Conservation (phyloP, 805 yeast species). For the Metschnikowia continentalis region DNA sequence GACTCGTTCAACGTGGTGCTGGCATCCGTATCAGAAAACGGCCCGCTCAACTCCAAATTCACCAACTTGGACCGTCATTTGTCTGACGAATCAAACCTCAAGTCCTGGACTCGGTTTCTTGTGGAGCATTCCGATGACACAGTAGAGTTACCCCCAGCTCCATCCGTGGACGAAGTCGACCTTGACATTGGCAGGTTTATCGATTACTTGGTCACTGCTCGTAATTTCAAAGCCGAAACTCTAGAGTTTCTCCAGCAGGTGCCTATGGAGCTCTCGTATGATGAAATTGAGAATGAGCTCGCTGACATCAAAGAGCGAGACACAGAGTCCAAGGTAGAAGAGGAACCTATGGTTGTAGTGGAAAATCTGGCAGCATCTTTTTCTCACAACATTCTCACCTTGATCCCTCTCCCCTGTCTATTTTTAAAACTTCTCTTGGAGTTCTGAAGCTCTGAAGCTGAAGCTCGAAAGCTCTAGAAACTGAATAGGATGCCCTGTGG, state of each 20-base stretch:
- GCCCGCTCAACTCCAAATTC: conserved; percentile 22
- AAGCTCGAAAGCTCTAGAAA: too few species aligned
- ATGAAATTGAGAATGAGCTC: conserved; percentile 36
- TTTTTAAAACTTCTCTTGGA: not conserved
- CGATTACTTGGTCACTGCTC: conserved; percentile 23
- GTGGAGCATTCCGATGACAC: conserved; percentile 16
- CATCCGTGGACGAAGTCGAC: conserved; percentile 9
- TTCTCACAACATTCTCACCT: not conserved
- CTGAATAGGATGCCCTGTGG: too few species aligned
- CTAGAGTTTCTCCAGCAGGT: conserved; percentile 24
- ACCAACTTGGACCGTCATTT: conserved; percentile 26
- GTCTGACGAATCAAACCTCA: conserved; percentile 22
- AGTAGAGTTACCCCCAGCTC: not conserved
- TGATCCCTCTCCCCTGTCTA: not conserved
- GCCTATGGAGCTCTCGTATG: conserved; percentile 35
- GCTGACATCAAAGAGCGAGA: conserved; percentile 20
- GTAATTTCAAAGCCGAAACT: conserved; percentile 26
- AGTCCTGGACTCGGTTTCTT: conserved; percentile 24
- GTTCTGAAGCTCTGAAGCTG: too few species aligned
- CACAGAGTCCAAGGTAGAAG: not conserved
- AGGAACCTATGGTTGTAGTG: not conserved
- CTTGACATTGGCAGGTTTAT: conserved; percentile 29
- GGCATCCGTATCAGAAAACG: conserved; percentile 8
- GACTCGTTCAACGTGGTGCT: conserved; percentile 10
- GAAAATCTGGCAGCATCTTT: not conserved